phyloP scores from a whole-genome alignment of 352 stramenopile species.

The Phytophthora nicotianae region DNA sequence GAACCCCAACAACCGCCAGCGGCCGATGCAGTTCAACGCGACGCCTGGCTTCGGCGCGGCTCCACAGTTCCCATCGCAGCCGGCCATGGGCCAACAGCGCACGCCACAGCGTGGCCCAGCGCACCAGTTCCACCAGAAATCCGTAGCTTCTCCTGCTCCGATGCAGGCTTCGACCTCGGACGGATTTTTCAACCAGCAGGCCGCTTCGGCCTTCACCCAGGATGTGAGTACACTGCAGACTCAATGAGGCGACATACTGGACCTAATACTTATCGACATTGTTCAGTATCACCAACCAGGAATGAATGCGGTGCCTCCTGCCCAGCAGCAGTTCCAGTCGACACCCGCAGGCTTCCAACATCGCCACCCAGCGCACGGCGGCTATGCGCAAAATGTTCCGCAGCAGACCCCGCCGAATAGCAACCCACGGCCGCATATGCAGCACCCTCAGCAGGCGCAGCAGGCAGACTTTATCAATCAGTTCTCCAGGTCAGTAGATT shows the following conservation, averaged over 20 bases:
- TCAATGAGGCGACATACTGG: background rate
- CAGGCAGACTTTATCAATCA: constrained; percentile 80
- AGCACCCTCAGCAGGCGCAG: constrained; percentile 33
- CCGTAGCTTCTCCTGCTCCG: constrained; percentile 5
- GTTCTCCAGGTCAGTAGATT: constrained; percentile 51
- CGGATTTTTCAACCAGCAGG: constrained; percentile 42
- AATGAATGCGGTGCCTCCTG: constrained; percentile 28
- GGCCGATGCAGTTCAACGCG: constrained; percentile 35
- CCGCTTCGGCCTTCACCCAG: constrained; percentile 31
- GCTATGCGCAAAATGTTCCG: constrained; percentile 22
- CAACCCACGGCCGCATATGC: constrained; percentile 32
- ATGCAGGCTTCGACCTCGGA: constrained; percentile 11
- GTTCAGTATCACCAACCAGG: constrained; percentile 43
- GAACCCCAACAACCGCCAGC: constrained; percentile 60
- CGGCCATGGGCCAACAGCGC: constrained; percentile 40
- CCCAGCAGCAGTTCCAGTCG: constrained; percentile 45
- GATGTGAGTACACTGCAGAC: constrained; percentile 36
- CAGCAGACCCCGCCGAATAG: constrained; percentile 32
- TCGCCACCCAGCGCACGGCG: constrained; percentile 29
- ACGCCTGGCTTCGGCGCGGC: constrained; percentile 25
- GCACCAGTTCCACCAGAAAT: constrained; percentile 62
- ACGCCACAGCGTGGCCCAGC: constrained; percentile 47
- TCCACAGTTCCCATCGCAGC: constrained; percentile 44
- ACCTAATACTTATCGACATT: background rate
- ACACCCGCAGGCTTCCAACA: constrained; percentile 37